phyloP scores from a whole-genome alignment of 768 basidiomycete genomes.

The Serendipita sp. region DNA sequence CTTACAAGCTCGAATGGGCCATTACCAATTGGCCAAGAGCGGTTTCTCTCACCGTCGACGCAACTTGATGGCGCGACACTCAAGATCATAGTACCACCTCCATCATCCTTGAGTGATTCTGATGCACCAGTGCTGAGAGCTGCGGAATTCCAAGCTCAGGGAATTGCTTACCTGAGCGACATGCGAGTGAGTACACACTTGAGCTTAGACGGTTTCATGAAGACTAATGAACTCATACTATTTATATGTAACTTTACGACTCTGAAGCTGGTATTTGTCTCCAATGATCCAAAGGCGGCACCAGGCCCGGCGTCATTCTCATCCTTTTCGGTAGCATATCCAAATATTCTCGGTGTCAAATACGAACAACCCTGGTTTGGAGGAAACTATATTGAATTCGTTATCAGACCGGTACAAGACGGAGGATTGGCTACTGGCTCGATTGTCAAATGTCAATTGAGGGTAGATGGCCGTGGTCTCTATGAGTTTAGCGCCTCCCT shows the following conservation, averaged over 20 bases:
- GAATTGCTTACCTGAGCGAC: neutral
- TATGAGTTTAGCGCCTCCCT: neutral
- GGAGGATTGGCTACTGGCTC: slow-evolving; percentile 48
- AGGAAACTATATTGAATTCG: slow-evolving; percentile 48
- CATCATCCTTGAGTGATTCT: neutral
- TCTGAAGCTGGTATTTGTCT: slow-evolving; percentile 46
- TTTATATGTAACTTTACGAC: neutral
- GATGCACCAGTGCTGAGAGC: neutral
- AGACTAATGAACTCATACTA: neutral
- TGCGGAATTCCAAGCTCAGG: neutral
- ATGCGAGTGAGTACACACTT: slow-evolving; percentile 1
- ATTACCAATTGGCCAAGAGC: neutral
- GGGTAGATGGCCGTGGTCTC: neutral
- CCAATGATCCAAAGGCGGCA: slow-evolving; percentile 5
- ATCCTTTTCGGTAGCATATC: slow-evolving; percentile 40
- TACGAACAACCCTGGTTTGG: slow-evolving; percentile 66
- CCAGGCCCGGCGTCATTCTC: slow-evolving; percentile 21
- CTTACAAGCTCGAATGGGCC: neutral
- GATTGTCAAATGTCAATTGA: neutral
- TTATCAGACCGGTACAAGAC: slow-evolving; percentile 46
- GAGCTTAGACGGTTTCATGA: neutral
- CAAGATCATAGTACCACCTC: neutral
- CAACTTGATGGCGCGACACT: neutral
- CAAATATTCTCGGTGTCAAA: slow-evolving; percentile 46
- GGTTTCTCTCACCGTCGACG: neutral